These are phyloP conservation scores for Fusarium sp. DNA, from an alignment of 2,329 filamentous ascomycete species.

Conservation along the genomic window DNA sequence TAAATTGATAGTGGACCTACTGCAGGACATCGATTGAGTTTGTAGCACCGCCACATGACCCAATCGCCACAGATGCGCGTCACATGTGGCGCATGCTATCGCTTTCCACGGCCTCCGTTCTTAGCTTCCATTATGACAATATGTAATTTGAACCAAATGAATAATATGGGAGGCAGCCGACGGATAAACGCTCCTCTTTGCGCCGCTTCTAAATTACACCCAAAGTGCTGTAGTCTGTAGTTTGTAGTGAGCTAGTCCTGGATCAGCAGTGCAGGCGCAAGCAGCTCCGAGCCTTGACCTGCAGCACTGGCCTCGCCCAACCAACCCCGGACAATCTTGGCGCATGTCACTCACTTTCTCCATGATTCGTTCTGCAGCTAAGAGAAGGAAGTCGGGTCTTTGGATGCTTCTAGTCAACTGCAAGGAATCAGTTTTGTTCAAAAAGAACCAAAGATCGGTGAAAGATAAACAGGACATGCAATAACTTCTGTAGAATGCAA, in stretches of 20 bases:
- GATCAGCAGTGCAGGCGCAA: constrained; percentile 13
- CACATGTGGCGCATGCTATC: constrained; percentile 31
- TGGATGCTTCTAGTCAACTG: neutral
- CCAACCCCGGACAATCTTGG: constrained; percentile 10
- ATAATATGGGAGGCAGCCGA: constrained; percentile 22
- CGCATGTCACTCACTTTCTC: constrained; percentile 4
- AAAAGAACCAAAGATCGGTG: neutral
- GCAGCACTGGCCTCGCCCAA: constrained; percentile 4
- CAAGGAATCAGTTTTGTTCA: neutral
- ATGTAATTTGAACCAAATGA: neutral
- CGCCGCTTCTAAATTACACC: neutral
- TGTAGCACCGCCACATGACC: constrained; percentile 8
- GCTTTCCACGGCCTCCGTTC: neutral
- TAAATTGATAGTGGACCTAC: neutral
- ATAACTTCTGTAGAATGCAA: neutral
- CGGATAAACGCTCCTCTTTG: neutral
- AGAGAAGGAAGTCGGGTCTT: neutral
- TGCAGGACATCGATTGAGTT: constrained; percentile 1
- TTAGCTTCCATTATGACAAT: neutral
- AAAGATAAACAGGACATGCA: neutral
- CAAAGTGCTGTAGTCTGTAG: neutral
- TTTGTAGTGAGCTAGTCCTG: neutral
- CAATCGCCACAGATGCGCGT: constrained; percentile 18
- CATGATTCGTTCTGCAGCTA: neutral
- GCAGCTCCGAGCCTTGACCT: constrained; percentile 5